Evolutionary conservation across 225 moss, liverwort and hornwort genomes (phyloP).

Genomic region (Marchantia paleacea): DNA sequence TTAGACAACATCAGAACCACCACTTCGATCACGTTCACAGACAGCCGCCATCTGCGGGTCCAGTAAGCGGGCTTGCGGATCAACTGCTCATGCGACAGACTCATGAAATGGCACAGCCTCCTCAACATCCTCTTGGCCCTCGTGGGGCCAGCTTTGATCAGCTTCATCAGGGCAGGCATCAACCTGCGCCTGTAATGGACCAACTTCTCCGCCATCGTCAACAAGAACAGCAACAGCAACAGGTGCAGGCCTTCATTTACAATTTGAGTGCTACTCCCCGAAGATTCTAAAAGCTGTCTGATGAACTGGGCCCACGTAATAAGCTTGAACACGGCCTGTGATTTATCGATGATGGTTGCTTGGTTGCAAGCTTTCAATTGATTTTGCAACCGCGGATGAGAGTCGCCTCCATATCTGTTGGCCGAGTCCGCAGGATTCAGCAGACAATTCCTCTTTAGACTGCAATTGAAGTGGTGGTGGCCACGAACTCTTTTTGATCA

Average conservation of each 20-base stretch:
- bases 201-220: constrained; percentile 83
- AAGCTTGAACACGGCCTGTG: constrained; percentile 19
- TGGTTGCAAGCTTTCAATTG: constrained; percentile 12
- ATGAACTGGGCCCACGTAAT: constrained; percentile 11
- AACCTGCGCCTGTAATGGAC: constrained; percentile 57
- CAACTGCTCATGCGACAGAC: constrained; percentile 68
- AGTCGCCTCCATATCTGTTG: background rate
- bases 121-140: constrained; percentile 45
- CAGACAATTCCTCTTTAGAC: background rate
- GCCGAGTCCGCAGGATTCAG: background rate
- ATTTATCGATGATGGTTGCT: constrained; percentile 12
- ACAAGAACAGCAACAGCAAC: constrained; percentile 68
- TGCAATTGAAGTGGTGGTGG: background rate
- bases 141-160: constrained; percentile 61
- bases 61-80: constrained; percentile 59
- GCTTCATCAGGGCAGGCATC: constrained; percentile 69
- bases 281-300: constrained; percentile 16
- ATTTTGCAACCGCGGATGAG: background rate
- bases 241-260: constrained; percentile 20
- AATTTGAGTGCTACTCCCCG: constrained; percentile 13
- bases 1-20: constrained; percentile 74
- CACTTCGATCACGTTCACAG: constrained; percentile 79
- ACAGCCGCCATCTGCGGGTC: constrained; percentile 47
- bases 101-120: constrained; percentile 60
- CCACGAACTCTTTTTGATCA: background rate